These are phyloP conservation scores for Lipomyces kockii DNA, from an alignment of 805 yeast species.

Conservation along the genomic window DNA sequence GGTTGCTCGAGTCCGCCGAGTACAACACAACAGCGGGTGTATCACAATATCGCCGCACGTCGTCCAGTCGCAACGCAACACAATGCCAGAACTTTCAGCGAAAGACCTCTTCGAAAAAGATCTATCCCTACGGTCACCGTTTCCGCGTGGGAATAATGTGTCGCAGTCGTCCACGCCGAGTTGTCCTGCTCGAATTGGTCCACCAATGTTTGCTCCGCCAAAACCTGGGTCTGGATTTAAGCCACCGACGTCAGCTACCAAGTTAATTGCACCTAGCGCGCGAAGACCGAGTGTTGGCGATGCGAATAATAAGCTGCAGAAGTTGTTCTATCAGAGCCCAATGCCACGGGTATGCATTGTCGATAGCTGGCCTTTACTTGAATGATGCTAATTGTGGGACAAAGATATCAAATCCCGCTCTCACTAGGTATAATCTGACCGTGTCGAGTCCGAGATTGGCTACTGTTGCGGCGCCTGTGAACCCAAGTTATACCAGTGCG, in stretches of 20 bases:
- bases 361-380: not conserved
- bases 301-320: slow-evolving; percentile 18
- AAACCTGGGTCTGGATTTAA: not conserved
- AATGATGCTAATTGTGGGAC: not conserved
- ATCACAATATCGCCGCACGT: not conserved
- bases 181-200: slow-evolving; percentile 7
- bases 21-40: not conserved
- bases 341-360: slow-evolving; percentile 25
- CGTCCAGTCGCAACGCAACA: not conserved
- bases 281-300: slow-evolving; percentile 13
- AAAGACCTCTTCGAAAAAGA: slow-evolving; percentile 26
- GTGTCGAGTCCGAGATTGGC: slow-evolving; percentile 2
- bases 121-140: slow-evolving; percentile 30
- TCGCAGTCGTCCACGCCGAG: not conserved
- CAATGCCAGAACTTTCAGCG: slow-evolving; percentile 29
- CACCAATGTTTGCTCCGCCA: slow-evolving; percentile 5
- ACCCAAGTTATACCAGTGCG: not conserved
- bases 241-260: slow-evolving; percentile 4
- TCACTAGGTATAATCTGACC: not conserved
- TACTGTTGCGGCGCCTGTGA: not conserved
- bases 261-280: slow-evolving; percentile 26
- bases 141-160: slow-evolving; percentile 12
- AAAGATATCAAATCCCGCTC: not conserved
- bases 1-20: not conserved
- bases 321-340: slow-evolving; percentile 29